phyloP scores from a whole-genome alignment of 805 yeast species.

The Ogataea ganodermae region DNA sequence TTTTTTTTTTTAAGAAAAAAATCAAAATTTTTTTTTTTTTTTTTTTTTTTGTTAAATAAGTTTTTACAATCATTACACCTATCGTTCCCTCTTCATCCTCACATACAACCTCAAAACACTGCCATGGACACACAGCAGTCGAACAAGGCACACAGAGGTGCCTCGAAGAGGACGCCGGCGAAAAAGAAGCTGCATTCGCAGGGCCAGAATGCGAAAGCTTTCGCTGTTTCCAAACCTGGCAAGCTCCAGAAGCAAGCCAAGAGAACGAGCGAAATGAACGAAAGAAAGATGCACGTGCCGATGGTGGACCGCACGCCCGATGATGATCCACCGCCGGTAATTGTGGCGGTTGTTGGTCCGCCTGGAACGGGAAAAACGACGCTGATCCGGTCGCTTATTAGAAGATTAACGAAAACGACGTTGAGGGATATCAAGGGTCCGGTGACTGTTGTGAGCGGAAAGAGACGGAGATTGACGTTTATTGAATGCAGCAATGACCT shows the following conservation, averaged over 20 bases:
- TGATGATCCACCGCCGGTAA: conserved; percentile 95
- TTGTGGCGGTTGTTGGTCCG: conserved; percentile 97
- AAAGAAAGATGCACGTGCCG: conserved; percentile 89
- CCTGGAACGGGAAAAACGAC: conserved; percentile 99
- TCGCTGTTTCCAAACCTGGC: conserved; percentile 81
- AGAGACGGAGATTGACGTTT: conserved; percentile 87
- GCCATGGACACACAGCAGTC: conserved; percentile 32
- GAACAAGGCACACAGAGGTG: conserved; percentile 82
- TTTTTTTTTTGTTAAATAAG: background rate
- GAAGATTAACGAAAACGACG: conserved; percentile 85
- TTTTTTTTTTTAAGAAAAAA: background rate
- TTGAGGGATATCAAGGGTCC: conserved; percentile 91
- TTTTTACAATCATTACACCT: background rate
- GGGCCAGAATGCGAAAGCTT: conserved; percentile 83
- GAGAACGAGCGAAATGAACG: conserved; percentile 80
- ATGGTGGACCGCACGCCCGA: conserved; percentile 98
- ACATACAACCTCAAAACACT: background rate
- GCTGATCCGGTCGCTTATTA: conserved; percentile 81
- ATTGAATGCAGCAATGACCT: conserved; percentile 91
- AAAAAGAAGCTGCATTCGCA: conserved; percentile 87
- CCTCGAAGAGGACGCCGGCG: conserved; percentile 53
- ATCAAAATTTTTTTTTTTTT: background rate
- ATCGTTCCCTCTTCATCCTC: too few species aligned
- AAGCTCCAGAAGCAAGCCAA: conserved; percentile 82
- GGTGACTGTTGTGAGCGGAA: conserved; percentile 93